Base-by-base conservation (phyloP, 495 filamentous ascomycete genomes). In the Penicillium odoratum region DNA sequence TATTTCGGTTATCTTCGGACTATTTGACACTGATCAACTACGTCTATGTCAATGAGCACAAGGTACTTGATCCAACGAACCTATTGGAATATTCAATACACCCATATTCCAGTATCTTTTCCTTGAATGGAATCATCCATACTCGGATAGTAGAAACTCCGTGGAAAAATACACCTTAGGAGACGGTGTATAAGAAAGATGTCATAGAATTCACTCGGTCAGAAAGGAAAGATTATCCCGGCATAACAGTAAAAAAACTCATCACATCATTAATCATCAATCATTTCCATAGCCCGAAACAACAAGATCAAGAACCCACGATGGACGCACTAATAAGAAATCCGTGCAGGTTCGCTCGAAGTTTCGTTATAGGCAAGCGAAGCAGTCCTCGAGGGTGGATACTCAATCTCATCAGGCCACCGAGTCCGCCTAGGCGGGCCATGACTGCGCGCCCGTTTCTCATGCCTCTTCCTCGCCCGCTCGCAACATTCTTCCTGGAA, bases 401-500 rank as follows among this genome's bases (percentile, higher is more conserved):
- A 55, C 40, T 70, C 57, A 51, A 67, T 62, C 50, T 70, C 61
- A 65, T 70, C 58, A 21, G 66, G 67, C 64, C 69, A 70, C 5
- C 68, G 68, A 48, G 53, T 45, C 3, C 55, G 56, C 10, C 16
- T 4, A 2, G 66, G 46, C 9, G 52, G 11, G 10, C 51, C 58
- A n/a, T 68, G 66, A 46, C 66, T 69, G 25, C 30, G 55, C 29
- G 57, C 34, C 2, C 68, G 58, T 5, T 85, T 85, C 81, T 93
- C 81, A 70, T 92, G 90, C 74, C 85, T 92, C 30, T 81, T 78
- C 59, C 81, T 76, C 62, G 86, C 83, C 65, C 87, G 85, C 69
- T 96, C 89, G 63, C 91, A 13, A 52, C 77, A 74, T 64, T 82
- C 76, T 53, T 78, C 65, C 55, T 81, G 73, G 36, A 88, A 80